These are phyloP conservation scores for Annulohypoxylon bovei DNA, from an alignment of 495 filamentous ascomycete genomes.

Conservation along the genomic window DNA sequence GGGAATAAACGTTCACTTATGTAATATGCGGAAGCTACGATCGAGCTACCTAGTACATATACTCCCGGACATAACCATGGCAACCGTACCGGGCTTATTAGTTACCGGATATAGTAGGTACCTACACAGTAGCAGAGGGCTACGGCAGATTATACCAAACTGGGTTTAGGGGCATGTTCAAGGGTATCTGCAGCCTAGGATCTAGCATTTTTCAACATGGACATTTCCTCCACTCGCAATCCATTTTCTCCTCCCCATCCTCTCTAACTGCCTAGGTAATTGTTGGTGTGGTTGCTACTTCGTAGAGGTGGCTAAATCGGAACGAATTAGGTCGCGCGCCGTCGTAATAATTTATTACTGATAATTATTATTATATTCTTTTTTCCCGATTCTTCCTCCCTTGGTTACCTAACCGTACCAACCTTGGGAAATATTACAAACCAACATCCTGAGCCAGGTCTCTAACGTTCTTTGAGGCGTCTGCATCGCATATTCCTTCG, in stretches of 20 bases:
- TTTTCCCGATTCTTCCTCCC: background rate
- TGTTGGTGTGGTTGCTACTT: background rate
- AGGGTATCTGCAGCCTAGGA: slow-evolving; percentile 4
- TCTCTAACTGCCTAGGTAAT: background rate
- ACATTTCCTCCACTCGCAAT: slow-evolving; percentile 4
- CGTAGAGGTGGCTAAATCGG: slow-evolving; percentile 23
- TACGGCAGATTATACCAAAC: slow-evolving; percentile 16
- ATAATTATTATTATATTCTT: slow-evolving; percentile 2
- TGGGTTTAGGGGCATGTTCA: slow-evolving; percentile 7
- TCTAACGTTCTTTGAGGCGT: slow-evolving; percentile 11
- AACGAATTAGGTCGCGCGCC: slow-evolving; percentile 20
- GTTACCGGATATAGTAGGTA: background rate
- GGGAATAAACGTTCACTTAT: background rate
- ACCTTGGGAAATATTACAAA: background rate
- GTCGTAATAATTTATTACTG: background rate
- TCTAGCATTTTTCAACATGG: slow-evolving; percentile 13
- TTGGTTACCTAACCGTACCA: background rate
- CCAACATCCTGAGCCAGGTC: background rate
- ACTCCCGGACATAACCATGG: background rate
- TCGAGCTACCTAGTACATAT: background rate
- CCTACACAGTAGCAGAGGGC: too few species aligned
- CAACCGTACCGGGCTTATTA: slow-evolving; percentile 4
- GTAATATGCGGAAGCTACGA: background rate
- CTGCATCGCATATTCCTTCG: slow-evolving; percentile 4
- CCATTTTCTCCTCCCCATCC: slow-evolving; percentile 23